Percentiles rank a stretch among this genome's conserved stretches.
These are phyloP conservation scores for Neoboletus brunneissimus DNA, from an alignment of 768 basidiomycete genomes.

Conservation along the genomic window DNA sequence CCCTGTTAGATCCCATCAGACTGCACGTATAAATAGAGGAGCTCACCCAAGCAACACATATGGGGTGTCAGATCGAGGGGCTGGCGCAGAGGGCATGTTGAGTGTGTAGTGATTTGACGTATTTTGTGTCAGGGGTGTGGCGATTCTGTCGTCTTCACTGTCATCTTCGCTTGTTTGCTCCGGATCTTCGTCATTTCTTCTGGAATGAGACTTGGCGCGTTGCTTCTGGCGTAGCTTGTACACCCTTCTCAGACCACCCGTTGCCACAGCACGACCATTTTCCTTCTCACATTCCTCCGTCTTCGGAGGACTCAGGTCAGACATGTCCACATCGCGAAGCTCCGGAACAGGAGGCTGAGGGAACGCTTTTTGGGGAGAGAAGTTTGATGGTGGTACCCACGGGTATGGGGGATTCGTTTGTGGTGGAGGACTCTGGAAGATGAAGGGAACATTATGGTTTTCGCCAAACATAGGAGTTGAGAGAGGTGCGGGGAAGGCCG, in stretches of 20 bases:
- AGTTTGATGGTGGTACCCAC: slow-evolving; percentile 65
- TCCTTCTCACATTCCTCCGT: slow-evolving; percentile 40
- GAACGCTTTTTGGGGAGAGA: slow-evolving; percentile 59
- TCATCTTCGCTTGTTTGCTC: slow-evolving; percentile 42
- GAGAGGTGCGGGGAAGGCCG: slow-evolving; percentile 35
- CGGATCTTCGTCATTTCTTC: slow-evolving; percentile 25
- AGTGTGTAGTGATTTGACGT: slow-evolving; percentile 82
- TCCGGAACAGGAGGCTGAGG: slow-evolving; percentile 46
- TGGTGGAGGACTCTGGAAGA: slow-evolving; percentile 57
- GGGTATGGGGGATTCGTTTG: slow-evolving; percentile 44
- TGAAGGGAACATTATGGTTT: slow-evolving; percentile 68
- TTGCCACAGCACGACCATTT: slow-evolving; percentile 51
- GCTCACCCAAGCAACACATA: slow-evolving; percentile 83
- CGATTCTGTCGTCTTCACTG: slow-evolving; percentile 47
- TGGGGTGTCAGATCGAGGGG: slow-evolving; percentile 62
- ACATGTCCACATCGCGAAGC: slow-evolving; percentile 71
- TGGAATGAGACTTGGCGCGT: slow-evolving; percentile 30
- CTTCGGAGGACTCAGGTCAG: slow-evolving; percentile 62
- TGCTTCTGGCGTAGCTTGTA: slow-evolving; percentile 58
- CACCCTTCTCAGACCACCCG: slow-evolving; percentile 64
- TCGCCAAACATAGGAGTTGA: slow-evolving; percentile 56
- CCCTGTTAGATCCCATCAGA: slow-evolving; percentile 16
- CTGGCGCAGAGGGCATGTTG: slow-evolving; percentile 64
- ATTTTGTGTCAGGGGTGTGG: slow-evolving; percentile 44
- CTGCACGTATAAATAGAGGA: slow-evolving; percentile 1